These are phyloP conservation scores for Petasospora rhodanensis DNA, from an alignment of 1,139 yeast genomes.

Conservation along the genomic window DNA sequence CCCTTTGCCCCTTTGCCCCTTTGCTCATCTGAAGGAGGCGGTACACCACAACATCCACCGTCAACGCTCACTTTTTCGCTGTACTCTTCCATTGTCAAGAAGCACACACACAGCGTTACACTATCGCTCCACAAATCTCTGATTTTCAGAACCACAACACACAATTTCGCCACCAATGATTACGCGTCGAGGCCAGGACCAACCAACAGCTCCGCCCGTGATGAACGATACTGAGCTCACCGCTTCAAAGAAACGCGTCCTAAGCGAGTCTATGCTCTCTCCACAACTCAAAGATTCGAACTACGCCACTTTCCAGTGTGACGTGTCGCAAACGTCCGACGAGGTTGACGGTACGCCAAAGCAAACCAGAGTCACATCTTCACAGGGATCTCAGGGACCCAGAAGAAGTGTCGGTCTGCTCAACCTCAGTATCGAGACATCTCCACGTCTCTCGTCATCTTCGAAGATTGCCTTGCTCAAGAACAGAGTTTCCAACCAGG, in stretches of 20 bases:
- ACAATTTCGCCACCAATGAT: slow-evolving; percentile 2
- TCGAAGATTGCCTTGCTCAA: slow-evolving; percentile 21
- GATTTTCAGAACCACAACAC: not conserved
- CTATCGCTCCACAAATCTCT: not conserved
- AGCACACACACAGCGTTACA: too few relatives aligned
- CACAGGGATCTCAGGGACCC: slow-evolving; percentile 28
- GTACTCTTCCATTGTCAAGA: too few relatives aligned
- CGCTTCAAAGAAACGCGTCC: slow-evolving; percentile 21
- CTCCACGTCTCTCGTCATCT: slow-evolving; percentile 24
- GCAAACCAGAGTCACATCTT: slow-evolving; percentile 18
- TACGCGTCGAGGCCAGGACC: slow-evolving; percentile 8
- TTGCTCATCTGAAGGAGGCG: too few relatives aligned
- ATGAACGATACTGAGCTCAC: not conserved
- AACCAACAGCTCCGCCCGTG: not conserved
- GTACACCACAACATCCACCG: too few relatives aligned
- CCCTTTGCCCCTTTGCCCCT: not conserved
- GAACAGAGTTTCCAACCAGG: slow-evolving; percentile 18
- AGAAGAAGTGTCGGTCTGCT: slow-evolving; percentile 37
- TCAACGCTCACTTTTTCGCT: too few relatives aligned
- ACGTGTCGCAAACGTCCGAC: slow-evolving; percentile 6
- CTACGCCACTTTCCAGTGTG: slow-evolving; percentile 10
- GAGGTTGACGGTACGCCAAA: slow-evolving; percentile 20
- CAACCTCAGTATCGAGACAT: slow-evolving; percentile 33
- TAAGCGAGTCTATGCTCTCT: slow-evolving; percentile 21
- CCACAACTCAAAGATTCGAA: slow-evolving; percentile 22